phyloP scores from a whole-genome alignment of 164 flowering plant genomes.

The Brasenia schreberi region DNA sequence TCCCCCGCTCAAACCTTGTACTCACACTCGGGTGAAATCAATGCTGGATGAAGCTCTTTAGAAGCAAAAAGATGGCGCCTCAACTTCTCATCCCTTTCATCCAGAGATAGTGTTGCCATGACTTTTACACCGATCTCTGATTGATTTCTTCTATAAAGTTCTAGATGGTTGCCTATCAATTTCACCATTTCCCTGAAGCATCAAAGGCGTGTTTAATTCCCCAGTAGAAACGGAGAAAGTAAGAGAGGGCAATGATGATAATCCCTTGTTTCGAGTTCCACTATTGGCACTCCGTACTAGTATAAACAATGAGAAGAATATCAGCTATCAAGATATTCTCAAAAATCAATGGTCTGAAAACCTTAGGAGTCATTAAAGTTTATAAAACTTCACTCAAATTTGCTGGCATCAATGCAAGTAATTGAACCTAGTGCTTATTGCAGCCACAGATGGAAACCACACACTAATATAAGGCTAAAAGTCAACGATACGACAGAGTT shows the following conservation, averaged over 20 bases:
- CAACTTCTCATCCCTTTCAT: conserved; percentile 92
- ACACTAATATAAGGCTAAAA: too few relatives aligned
- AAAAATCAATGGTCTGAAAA: too few relatives aligned
- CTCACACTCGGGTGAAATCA: conserved; percentile 93
- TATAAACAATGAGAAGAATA: too few relatives aligned
- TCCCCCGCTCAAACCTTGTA: conserved; percentile 84
- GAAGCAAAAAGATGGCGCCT: conserved; percentile 79
- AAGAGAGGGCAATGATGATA: not conserved
- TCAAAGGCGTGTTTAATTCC: not conserved
- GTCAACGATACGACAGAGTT: too few relatives aligned
- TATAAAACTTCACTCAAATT: too few relatives aligned
- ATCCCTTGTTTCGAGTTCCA: not conserved
- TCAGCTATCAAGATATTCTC: too few relatives aligned
- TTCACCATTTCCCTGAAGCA: conserved; percentile 80
- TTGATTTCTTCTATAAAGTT: conserved; percentile 84
- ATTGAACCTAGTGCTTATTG: too few relatives aligned
- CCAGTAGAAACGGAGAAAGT: not conserved
- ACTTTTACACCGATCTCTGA: conserved; percentile 79
- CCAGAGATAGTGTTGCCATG: conserved; percentile 75
- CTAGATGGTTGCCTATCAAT: conserved; percentile 74
- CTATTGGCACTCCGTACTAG: too few relatives aligned
- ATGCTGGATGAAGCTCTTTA: conserved; percentile 94
- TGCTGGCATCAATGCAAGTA: too few relatives aligned
- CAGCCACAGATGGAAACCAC: too few relatives aligned
- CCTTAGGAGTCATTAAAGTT: too few relatives aligned